Evolutionary conservation across 2,329 filamentous ascomycete species (phyloP), one percentile per base, ranked within the genome.

Genomic region (Gaeumannomyces sp.): DNA sequence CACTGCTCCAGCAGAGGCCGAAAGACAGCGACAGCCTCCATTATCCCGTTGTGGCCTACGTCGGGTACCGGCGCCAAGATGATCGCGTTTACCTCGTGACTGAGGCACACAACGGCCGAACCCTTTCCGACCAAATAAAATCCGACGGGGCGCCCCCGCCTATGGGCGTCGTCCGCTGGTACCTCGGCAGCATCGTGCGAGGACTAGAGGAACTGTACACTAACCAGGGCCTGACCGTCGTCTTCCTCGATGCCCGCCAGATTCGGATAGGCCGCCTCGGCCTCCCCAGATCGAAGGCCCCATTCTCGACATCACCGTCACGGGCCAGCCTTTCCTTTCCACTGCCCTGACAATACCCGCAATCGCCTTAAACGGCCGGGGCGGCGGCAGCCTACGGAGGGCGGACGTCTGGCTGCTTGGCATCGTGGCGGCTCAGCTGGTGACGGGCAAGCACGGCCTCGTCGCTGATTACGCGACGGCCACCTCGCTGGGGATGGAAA

Each of bases 381-480:
- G 29, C 31, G 14, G 35, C 22, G 29, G 59, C 31, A 13, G 31
- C 25, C 19, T 35, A n/a, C 16, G 31, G 8, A 60, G 25, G 59
- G 59, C 59, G 29, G 29, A 60, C 31, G 31, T 60, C 19, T n/a
- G 59, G 59, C 29, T 60, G 22, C 31, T 60, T 13, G 59, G 59
- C 31, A 10, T n/a, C 25, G 59, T 33, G 29, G 59, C 31, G 7
- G 59, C 59, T 16, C 29, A 60, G 8, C n/a, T 60, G 59, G 6
- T 38, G 59, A 19, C 29, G n/a, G 31, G 31, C 10, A 35, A 29
- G 35, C 29, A 7, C 31, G 35, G 16, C 19, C 29, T 60, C 11
- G 59, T 33, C 35, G 29, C 14, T 10, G 29, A 60, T 25, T 60
- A 35, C 4, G 22, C 25, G 4, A 22, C 19, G 29, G 59, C 29